Evolutionary conservation across 2,329 filamentous ascomycete species (phyloP).

Genomic region (Anthostomella pinea): DNA sequence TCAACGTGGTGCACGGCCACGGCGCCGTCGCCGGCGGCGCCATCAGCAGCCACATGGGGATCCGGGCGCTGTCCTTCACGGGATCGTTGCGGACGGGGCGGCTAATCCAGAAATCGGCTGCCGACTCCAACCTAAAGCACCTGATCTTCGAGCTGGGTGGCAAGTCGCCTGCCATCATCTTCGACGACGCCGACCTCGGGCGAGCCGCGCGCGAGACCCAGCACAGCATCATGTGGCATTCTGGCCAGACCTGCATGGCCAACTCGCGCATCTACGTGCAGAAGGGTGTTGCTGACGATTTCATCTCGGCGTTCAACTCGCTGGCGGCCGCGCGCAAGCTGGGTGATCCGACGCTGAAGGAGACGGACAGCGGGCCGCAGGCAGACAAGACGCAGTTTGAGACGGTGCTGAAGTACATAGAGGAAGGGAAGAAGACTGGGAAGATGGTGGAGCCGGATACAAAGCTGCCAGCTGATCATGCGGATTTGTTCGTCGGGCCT

Average conservation of each 20-base stretch:
- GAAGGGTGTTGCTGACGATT: conserved; percentile 48
- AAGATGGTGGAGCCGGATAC: conserved; percentile 20
- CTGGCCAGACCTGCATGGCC: conserved; percentile 59
- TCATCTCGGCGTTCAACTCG: conserved; percentile 56
- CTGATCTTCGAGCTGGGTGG: conserved; percentile 67
- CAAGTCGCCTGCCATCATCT: conserved; percentile 63
- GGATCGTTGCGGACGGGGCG: conserved; percentile 69
- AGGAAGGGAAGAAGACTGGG: conserved; percentile 40
- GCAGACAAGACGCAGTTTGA: conserved; percentile 50
- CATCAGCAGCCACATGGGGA: conserved; percentile 63
- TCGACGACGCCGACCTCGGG: conserved; percentile 63
- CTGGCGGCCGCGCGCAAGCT: conserved; percentile 40
- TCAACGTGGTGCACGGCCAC: conserved; percentile 45
- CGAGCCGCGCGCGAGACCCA: conserved; percentile 55
- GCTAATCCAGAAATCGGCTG: conserved; percentile 70
- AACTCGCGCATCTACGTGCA: conserved; percentile 59
- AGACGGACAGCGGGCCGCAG: conserved; percentile 43
- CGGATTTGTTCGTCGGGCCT: conserved; percentile 41
- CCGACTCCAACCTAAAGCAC: conserved; percentile 61
- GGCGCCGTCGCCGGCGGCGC: conserved; percentile 65
- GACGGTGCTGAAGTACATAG: conserved; percentile 43
- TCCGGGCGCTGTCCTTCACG: conserved; percentile 75
- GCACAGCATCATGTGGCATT: conserved; percentile 48
- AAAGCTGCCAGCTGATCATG: conserved; percentile 19
- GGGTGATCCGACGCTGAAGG: conserved; percentile 34